Evolutionary conservation across 2,329 filamentous ascomycete genomes (phyloP).

Genomic region (Diaporthe citriasiana): DNA sequence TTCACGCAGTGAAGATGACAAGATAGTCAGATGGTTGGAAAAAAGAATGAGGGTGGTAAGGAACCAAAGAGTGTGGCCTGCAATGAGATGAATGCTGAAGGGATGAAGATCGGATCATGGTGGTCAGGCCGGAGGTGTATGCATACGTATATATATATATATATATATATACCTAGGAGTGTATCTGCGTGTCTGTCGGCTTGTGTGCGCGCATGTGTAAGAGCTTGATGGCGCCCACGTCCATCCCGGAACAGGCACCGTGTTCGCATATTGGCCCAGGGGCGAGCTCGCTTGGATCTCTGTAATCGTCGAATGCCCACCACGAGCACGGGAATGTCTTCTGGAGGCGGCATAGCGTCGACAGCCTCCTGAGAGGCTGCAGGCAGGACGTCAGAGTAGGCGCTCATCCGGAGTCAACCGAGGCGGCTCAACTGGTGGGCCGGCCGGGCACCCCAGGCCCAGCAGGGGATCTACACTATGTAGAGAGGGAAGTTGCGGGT

Average conservation of each 20-base stretch:
- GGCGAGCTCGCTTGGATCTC: constrained; percentile 7
- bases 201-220: background rate
- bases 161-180: background rate
- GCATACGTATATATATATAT: constrained; percentile 27
- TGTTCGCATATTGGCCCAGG: constrained; percentile 15
- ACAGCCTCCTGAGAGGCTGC: constrained; percentile 22
- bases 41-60: constrained; percentile 36
- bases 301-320: constrained; percentile 21
- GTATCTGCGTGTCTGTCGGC: background rate
- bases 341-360: constrained; percentile 23
- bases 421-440: constrained; percentile 25
- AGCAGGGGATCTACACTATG: background rate
- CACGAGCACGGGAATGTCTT: constrained; percentile 3
- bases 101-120: background rate
- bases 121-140: background rate
- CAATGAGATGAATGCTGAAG: constrained; percentile 37
- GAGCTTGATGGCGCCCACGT: background rate
- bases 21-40: constrained; percentile 12
- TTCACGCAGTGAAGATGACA: constrained; percentile 44
- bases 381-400: constrained; percentile 30
- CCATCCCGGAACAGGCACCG: background rate
- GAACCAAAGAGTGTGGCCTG: constrained; percentile 37
- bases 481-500: background rate
- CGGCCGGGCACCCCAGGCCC: background rate
- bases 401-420: constrained; percentile 30